These are phyloP conservation scores for Dictyostelium citrinum DNA, from an alignment of 78 protist genomes.

Conservation along the genomic window DNA sequence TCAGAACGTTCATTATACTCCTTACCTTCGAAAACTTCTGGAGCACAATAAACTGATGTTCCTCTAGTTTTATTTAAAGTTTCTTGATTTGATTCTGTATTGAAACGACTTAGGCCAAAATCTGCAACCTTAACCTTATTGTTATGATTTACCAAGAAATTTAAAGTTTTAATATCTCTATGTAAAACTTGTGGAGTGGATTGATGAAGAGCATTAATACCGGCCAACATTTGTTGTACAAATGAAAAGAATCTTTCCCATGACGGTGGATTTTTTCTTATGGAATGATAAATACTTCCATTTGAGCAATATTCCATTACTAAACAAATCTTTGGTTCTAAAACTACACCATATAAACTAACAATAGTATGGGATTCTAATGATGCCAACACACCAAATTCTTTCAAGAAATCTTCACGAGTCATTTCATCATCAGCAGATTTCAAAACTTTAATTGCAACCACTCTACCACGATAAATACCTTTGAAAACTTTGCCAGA, in stretches of 20 bases:
- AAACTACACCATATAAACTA: slow-evolving; percentile 66
- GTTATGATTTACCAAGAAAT: slow-evolving; percentile 50
- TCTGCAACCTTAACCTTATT: slow-evolving; percentile 36
- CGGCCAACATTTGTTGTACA: slow-evolving; percentile 38
- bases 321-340: slow-evolving; percentile 74
- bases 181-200: slow-evolving; percentile 67
- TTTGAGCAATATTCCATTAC: slow-evolving; percentile 81
- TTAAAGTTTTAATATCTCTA: slow-evolving; percentile 71
- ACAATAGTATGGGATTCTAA: slow-evolving; percentile 40
- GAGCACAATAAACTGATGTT: slow-evolving; percentile 79
- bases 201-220: slow-evolving; percentile 43
- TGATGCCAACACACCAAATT: slow-evolving; percentile 69
- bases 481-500: slow-evolving; percentile 82
- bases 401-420: slow-evolving; percentile 71
- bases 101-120: slow-evolving; percentile 78
- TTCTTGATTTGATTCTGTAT: slow-evolving; percentile 57
- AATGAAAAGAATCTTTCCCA: slow-evolving; percentile 71
- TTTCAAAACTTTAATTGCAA: slow-evolving; percentile 77
- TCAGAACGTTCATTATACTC: slow-evolving; percentile 59
- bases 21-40: slow-evolving; percentile 76
- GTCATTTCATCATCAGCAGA: slow-evolving; percentile 62
- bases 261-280: slow-evolving; percentile 26
- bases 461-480: slow-evolving; percentile 72
- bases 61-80: slow-evolving; percentile 78
- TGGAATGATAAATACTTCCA: slow-evolving; percentile 54